These are phyloP conservation scores for Kwoniella bestiolae DNA, from an alignment of 768 basidiomycete species.

Conservation along the genomic window DNA sequence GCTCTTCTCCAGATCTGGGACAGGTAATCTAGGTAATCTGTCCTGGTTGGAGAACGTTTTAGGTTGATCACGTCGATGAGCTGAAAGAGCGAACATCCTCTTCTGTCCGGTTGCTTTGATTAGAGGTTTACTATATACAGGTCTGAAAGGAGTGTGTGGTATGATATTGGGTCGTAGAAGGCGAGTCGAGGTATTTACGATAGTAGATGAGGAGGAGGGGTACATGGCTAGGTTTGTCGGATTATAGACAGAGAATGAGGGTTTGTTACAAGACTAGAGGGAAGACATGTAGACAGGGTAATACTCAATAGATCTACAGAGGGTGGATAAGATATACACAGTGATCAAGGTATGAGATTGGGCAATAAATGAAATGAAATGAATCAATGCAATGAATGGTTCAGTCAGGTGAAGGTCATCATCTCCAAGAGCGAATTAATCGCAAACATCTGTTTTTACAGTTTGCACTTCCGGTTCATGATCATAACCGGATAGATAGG, in stretches of 20 bases:
- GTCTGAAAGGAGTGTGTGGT: neutral
- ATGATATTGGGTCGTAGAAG: neutral
- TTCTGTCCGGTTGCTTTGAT: neutral
- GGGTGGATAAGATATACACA: neutral
- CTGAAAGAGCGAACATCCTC: conserved; percentile 53
- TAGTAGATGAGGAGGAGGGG: neutral
- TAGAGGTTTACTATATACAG: neutral
- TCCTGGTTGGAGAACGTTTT: conserved; percentile 56
- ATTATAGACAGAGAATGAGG: neutral
- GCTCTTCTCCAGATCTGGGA: conserved; percentile 76
- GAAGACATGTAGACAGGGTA: neutral
- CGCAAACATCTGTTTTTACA: neutral
- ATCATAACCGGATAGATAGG: neutral
- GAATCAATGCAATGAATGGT: neutral
- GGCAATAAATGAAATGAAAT: neutral
- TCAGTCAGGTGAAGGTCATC: neutral
- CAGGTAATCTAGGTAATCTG: conserved; percentile 72
- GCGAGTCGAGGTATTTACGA: conserved; percentile 7
- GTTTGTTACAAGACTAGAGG: neutral
- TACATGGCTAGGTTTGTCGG: neutral
- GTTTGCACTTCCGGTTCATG: conserved; percentile 1
- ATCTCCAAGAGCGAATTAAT: neutral
- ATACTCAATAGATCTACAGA: no score
- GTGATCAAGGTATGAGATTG: neutral
- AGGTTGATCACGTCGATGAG: conserved; percentile 39